A percentile compares a stretch with the other conserved stretches of the same genome.
These are phyloP conservation scores for Aspergillus alliaceus DNA, from an alignment of 2,329 filamentous ascomycete species.

Conservation along the genomic window DNA sequence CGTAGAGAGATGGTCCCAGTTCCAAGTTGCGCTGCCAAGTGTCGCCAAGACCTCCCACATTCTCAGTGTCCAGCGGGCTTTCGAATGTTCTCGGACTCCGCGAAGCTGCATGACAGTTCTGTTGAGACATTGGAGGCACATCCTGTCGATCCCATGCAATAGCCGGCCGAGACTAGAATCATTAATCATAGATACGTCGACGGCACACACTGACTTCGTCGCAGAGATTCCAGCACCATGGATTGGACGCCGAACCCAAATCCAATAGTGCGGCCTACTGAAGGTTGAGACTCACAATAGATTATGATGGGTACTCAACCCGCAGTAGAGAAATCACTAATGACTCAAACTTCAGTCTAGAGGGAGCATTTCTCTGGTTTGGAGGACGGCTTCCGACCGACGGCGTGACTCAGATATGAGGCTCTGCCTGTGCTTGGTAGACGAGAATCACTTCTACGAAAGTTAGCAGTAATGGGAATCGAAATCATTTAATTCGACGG, in stretches of 20 bases:
- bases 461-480: no score
- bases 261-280: not conserved
- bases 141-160: not conserved
- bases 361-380: not conserved
- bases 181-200: not conserved
- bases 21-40: constrained; percentile 8
- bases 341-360: not conserved
- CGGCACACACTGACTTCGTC: not conserved
- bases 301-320: no score
- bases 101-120: not conserved
- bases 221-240: not conserved
- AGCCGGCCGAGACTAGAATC: not conserved
- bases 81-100: not conserved
- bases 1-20: not conserved
- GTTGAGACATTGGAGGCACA: not conserved
- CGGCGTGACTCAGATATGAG: not conserved
- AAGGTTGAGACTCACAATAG: no score
- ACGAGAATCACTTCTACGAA: no score
- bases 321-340: not conserved
- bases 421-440: not conserved
- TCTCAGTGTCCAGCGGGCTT: not conserved
- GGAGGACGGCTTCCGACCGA: not conserved
- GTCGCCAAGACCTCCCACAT: constrained; percentile 8
- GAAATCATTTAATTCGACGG: no score
- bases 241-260: not conserved